Evolutionary conservation across 2,329 filamentous ascomycete genomes (phyloP).

Genomic region (Pseudogymnoascus sp.): DNA sequence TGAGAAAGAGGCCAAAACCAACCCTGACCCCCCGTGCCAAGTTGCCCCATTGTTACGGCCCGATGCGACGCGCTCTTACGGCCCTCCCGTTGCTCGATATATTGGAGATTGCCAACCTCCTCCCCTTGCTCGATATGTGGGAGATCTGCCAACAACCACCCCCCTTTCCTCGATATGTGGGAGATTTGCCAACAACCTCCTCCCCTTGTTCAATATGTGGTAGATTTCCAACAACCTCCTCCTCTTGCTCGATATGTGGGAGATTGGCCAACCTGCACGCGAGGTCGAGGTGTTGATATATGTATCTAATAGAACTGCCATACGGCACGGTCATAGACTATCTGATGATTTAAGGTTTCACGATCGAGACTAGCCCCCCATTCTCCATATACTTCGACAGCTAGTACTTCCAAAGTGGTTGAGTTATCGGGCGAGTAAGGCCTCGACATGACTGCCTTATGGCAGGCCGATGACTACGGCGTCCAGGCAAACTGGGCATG

Average conservation of each 20-base stretch:
- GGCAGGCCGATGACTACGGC: not conserved
- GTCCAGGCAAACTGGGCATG: constrained; percentile 9
- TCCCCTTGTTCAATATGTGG: not conserved
- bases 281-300: not conserved
- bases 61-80: no score
- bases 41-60: not conserved
- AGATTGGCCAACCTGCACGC: not conserved
- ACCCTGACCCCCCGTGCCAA: not conserved
- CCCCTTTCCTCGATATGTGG: not conserved
- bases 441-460: not conserved
- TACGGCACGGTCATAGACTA: not conserved
- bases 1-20: not conserved
- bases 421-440: not conserved
- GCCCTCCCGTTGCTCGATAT: no score
- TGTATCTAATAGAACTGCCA: not conserved
- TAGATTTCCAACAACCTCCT: not conserved
- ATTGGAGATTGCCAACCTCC: not conserved
- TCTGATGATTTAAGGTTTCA: not conserved
- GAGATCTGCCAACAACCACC: not conserved
- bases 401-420: not conserved
- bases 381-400: constrained; percentile 1
- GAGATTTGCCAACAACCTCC: not conserved
- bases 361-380: not conserved
- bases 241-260: not conserved
- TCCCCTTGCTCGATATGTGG: not conserved